phyloP scores from a whole-genome alignment of 2,329 filamentous ascomycete genomes.

The Aspergillus vadensis region DNA sequence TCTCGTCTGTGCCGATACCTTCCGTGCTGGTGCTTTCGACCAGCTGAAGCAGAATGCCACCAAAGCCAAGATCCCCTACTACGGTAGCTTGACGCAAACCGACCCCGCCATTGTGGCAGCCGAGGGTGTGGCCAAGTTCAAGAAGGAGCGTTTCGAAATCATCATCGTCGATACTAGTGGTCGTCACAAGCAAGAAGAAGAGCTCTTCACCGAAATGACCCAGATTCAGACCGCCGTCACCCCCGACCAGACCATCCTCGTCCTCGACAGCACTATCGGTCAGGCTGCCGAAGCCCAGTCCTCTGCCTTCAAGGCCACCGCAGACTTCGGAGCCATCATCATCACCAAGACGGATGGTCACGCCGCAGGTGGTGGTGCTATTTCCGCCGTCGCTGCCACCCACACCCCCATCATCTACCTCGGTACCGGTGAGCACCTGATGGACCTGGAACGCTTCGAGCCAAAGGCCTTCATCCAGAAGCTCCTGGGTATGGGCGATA shows the following conservation, averaged over 20 bases:
- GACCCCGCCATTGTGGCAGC: constrained; percentile 89
- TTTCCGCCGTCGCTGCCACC: constrained; percentile 94
- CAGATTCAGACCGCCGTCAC: constrained; percentile 90
- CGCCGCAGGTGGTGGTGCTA: constrained; percentile 92
- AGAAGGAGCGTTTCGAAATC: constrained; percentile 96
- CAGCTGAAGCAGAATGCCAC: constrained; percentile 98
- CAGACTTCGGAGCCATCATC: constrained; percentile 96
- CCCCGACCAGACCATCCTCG: constrained; percentile 97
- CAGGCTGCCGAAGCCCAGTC: constrained; percentile 94
- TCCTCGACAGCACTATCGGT: constrained; percentile 93
- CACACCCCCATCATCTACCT: constrained; percentile 97
- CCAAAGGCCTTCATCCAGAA: constrained; percentile 93
- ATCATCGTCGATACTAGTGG: constrained; percentile 98
- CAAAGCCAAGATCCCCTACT: constrained; percentile 98
- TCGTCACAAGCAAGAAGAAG: constrained; percentile 89
- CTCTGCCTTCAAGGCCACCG: constrained; percentile 94
- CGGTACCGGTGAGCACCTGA: constrained; percentile 94
- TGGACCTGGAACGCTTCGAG: constrained; percentile 89
- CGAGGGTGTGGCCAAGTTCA: constrained; percentile 98
- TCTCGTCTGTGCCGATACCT: constrained; percentile 95
- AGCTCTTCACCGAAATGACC: constrained; percentile 95
- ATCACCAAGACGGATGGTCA: constrained; percentile 99
- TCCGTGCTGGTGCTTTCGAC: constrained; percentile 96
- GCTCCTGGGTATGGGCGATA: constrained; percentile 94
- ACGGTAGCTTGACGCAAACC: constrained; percentile 92